Base-by-base conservation (phyloP, 2,329 filamentous ascomycete species). In the Colletotrichum chlorophyti region DNA sequence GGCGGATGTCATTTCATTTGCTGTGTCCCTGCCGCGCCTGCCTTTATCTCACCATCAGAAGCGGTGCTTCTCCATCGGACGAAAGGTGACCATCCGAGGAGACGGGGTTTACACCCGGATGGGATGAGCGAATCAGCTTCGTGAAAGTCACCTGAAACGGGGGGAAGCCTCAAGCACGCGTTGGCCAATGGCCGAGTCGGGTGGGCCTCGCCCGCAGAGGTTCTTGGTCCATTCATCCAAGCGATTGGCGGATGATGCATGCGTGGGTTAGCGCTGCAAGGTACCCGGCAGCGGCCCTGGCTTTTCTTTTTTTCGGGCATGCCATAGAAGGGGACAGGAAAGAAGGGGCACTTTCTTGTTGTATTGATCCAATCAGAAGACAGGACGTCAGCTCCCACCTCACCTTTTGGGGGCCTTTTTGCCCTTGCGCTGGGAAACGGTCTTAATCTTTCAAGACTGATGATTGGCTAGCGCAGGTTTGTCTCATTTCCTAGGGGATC, bases 401-500 rank as follows among this genome's bases (percentile, higher is more conserved):
- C 15, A n/a, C 12, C 34, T 32, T 19, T 24, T 17, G 34, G 15
- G 47, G 26, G 37, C 27, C n/a, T n/a, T 32, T 14, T 5, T 32
- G 5, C n/a, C 40, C 38, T 37, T 31, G 32, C 51, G 31, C 26
- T 15, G 11, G 24, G 48, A 50, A n/a, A 54, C 55, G 35, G 51
- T 43, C 50, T 6, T 47, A 37, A 40, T 41, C 52, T 55, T 37
- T 35, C 42, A 29, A 43, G 27, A 55, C 21, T n/a, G 41, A 24
- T 43, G 35, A 53, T 55, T 49, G 55, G 51, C 51, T 43, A 32
- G 31, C 37, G 31, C 23, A 10, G 31, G 32, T 23, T 24, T 43
- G 55, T 49, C 55, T 59, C 55, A 59, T 59, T 59, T 59, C 54
- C 41, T 17, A 42, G 38, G 21, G n/a, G n/a, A n/a, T n/a, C n/a